Evolutionary conservation across 2,329 filamentous ascomycete species (phyloP).

Genomic region (Aspergillus glaucus): DNA sequence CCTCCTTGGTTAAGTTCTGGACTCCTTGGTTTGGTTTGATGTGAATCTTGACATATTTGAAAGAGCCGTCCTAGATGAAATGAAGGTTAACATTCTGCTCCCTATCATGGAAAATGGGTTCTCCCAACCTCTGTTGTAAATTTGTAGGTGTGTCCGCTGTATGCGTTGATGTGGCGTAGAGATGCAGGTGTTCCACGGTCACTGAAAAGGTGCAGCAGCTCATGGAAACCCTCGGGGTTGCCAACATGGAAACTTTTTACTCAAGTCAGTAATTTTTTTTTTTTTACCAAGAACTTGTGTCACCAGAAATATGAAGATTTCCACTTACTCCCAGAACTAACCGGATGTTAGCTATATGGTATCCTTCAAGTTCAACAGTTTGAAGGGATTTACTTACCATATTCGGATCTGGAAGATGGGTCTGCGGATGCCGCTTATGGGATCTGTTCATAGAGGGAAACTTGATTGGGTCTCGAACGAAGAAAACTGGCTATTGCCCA

Average conservation of each 20-base stretch:
- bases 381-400: constrained; percentile 14
- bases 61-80: constrained; percentile 47
- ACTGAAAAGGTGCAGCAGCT: constrained; percentile 57
- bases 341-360: background rate
- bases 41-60: constrained; percentile 58
- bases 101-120: background rate
- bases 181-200: constrained; percentile 59
- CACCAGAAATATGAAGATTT: background rate
- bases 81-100: background rate
- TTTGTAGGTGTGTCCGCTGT: constrained; percentile 61
- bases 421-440: constrained; percentile 54
- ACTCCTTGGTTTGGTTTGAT: constrained; percentile 25
- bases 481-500: constrained; percentile 54
- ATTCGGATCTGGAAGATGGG: constrained; percentile 19
- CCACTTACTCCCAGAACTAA: constrained; percentile 25
- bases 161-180: constrained; percentile 57
- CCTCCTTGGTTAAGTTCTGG: constrained; percentile 55
- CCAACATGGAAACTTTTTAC: constrained; percentile 41
- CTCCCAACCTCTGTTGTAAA: constrained; percentile 45
- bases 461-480: constrained; percentile 61
- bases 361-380: constrained; percentile 1
- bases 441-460: constrained; percentile 66
- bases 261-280: background rate
- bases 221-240: constrained; percentile 56
- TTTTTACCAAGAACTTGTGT: background rate